A percentile compares a stretch with the other conserved stretches of the same genome.
phyloP scores from a whole-genome alignment of 2,329 filamentous ascomycete genomes.

The Calcarisporium arbuscula region DNA sequence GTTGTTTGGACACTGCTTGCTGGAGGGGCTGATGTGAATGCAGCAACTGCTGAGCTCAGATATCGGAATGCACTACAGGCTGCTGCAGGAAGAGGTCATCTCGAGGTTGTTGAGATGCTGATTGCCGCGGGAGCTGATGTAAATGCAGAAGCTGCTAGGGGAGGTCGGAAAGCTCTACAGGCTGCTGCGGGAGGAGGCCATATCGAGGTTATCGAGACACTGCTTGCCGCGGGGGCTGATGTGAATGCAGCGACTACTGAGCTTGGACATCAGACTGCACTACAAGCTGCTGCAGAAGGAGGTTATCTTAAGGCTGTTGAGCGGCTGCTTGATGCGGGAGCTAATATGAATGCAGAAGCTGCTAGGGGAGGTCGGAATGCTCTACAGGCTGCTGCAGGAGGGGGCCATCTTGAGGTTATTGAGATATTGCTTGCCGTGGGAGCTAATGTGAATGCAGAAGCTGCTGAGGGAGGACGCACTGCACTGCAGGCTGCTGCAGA shows the following conservation, averaged over 20 bases:
- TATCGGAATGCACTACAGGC: not conserved
- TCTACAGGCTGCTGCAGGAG: constrained; percentile 30
- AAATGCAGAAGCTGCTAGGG: not conserved
- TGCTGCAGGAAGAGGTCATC: not conserved
- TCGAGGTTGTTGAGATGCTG: not conserved
- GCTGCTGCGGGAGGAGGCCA: constrained; percentile 5
- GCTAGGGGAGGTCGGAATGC: constrained; percentile 30
- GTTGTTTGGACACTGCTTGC: not conserved
- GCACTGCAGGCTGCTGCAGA: constrained; percentile 12
- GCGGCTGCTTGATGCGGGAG: constrained; percentile 18
- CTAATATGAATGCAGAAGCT: constrained; percentile 10
- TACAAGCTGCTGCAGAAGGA: constrained; percentile 28
- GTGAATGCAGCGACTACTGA: not conserved
- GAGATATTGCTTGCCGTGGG: constrained; percentile 4
- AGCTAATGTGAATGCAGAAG: constrained; percentile 15
- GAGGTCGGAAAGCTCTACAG: constrained; percentile 3
- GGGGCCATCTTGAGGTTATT: constrained; percentile 13
- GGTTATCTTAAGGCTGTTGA: constrained; percentile 18
- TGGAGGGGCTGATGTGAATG: constrained; percentile 1
- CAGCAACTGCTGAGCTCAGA: not conserved
- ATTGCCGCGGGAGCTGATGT: not conserved
- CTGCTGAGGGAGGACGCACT: constrained; percentile 4
- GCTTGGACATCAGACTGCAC: constrained; percentile 28
- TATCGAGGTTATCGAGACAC: not conserved
- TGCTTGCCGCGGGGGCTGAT: not conserved